Evolutionary conservation across 2,329 filamentous ascomycete species (phyloP).

Genomic region (Periconia sp.): DNA sequence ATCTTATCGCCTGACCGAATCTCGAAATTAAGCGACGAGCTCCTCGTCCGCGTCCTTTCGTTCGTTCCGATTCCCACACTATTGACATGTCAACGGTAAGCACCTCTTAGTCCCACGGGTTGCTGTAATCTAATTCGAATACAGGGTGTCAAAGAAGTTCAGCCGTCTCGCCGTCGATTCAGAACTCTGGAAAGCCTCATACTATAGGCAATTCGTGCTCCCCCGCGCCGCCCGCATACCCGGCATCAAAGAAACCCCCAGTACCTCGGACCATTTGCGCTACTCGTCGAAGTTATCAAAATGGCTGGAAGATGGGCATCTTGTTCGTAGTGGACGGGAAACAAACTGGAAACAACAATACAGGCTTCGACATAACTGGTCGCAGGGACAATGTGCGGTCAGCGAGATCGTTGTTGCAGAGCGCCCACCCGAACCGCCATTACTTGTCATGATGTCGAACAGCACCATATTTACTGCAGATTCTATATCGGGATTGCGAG

Average conservation of each 20-base stretch:
- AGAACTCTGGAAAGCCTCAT: conserved; percentile 89
- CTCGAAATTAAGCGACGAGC: conserved; percentile 81
- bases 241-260: conserved; percentile 59
- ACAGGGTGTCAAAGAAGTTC: conserved; percentile 76
- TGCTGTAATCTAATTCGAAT: conserved; percentile 2
- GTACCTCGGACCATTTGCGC: conserved; percentile 47
- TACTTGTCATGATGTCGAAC: conserved; percentile 78
- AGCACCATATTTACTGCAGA: conserved; percentile 82
- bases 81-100: conserved; percentile 66
- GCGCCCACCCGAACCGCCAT: conserved; percentile 59
- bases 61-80: conserved; percentile 75
- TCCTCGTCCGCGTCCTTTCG: conserved; percentile 82
- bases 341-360: conserved; percentile 90
- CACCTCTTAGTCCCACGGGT: neutral
- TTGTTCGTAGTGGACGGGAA: conserved; percentile 56
- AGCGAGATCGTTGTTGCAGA: conserved; percentile 73
- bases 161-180: conserved; percentile 76
- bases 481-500: conserved; percentile 70
- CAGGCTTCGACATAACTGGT: conserved; percentile 90
- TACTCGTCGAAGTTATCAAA: conserved; percentile 64
- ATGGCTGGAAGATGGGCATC: conserved; percentile 67
- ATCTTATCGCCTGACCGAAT: conserved; percentile 63
- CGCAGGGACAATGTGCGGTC: conserved; percentile 78
- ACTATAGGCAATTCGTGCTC: conserved; percentile 85
- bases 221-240: conserved; percentile 79